A percentile compares a stretch with the other conserved stretches of the same genome.
phyloP scores from a whole-genome alignment of 2,329 filamentous ascomycete species.

The Myriosclerotinia duriaeana region DNA sequence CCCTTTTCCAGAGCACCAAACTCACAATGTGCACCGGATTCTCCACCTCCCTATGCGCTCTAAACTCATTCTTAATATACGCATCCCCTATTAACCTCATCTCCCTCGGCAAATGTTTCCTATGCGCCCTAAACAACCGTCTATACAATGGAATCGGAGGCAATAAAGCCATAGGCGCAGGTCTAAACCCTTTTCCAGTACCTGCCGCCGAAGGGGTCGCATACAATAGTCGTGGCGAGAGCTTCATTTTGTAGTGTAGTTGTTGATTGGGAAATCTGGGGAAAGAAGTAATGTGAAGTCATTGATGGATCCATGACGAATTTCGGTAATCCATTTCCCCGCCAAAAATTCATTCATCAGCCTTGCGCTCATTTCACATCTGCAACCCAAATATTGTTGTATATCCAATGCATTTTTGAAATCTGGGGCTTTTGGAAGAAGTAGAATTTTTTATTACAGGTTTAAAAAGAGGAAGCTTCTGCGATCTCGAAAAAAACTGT shows the following conservation, averaged over 20 bases:
- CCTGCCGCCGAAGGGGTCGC: slow-evolving; percentile 34
- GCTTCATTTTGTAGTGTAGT: slow-evolving; percentile 31
- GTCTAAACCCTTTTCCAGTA: slow-evolving; percentile 30
- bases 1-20: slow-evolving; percentile 21
- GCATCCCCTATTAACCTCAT: slow-evolving; percentile 83
- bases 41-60: slow-evolving; percentile 77
- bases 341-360: slow-evolving; percentile 22
- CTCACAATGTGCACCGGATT: slow-evolving; percentile 88
- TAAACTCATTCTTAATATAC: slow-evolving; percentile 91
- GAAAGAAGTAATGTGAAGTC: slow-evolving; percentile 16
- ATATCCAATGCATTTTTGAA: neutral
- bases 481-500: neutral
- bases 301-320: slow-evolving; percentile 12
- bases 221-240: slow-evolving; percentile 32
- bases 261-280: slow-evolving; percentile 12
- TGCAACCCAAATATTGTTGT: neutral
- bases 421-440: neutral
- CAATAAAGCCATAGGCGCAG: slow-evolving; percentile 38
- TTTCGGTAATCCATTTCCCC: slow-evolving; percentile 14
- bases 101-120: slow-evolving; percentile 71
- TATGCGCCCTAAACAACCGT: slow-evolving; percentile 80
- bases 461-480: neutral
- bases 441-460: neutral
- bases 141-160: slow-evolving; percentile 76
- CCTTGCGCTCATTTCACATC: slow-evolving; percentile 11